Evolutionary conservation across 2,329 filamentous ascomycete species (phyloP), one percentile per base, ranked within the genome.

Genomic region (Diaporthe capsici): DNA sequence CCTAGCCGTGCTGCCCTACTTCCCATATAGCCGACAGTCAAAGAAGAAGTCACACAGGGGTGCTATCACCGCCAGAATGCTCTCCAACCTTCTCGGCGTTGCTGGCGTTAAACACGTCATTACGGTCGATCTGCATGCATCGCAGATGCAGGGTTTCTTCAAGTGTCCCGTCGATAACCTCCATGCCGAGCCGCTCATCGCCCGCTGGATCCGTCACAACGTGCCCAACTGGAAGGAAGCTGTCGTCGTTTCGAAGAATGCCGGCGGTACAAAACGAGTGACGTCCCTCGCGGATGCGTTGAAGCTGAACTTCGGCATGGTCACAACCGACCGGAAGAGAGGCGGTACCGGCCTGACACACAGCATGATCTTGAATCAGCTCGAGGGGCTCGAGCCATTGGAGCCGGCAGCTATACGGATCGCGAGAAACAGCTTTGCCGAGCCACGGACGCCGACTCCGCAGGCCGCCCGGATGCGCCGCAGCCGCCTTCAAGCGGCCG

Each of bases 91-190:
- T 68, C 92, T 99, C 79, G 91, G 94, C 76, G 94, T 99, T 75
- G 97, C 97, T 71, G 97, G 97, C 72, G 95, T 99, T 79, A 95
- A 98, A 86, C 97, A 99, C 87, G 94, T 99, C 84, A 96, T 99
- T 81, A 99, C 97, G 22, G 94, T 99, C 82, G 97, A 99, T 83
- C 90, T 99, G 42, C 97, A 99, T 86, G 94, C 94, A 72, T 95
- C 94, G n/a, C 97, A 98, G 87, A 98, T 98, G 95, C 97, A 99
- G 86, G 97, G 97, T 75, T 99, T 99, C 87, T 99, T 99, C 90
- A 94, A 94, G 82, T 98, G 96, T 80, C 97, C 97, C 0, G 96
- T 99, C 76, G 97, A 99, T 85, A 98, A 99, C 82, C 92, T 99
- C 72, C 95, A 98, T 80, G 97, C 97, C 71, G 97, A 99, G 84